These are phyloP conservation scores for Colletotrichum spaethianum DNA, from an alignment of 2,329 filamentous ascomycete genomes.

Conservation along the genomic window DNA sequence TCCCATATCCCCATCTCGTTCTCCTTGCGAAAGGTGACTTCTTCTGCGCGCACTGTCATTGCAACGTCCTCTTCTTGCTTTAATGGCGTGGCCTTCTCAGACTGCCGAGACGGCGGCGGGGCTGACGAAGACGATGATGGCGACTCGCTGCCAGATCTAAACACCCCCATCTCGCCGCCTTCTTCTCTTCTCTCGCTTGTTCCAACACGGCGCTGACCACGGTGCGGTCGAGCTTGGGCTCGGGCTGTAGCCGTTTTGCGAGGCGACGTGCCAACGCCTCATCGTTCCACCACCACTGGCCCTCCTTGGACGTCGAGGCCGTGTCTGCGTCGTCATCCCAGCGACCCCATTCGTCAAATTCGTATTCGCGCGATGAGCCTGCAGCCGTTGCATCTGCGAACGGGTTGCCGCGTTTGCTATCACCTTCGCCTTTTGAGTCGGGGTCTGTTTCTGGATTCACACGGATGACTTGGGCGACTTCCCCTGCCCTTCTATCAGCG, in stretches of 20 bases:
- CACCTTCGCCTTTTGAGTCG: conserved; percentile 12
- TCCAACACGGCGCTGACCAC: conserved; percentile 50
- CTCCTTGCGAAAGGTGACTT: conserved; percentile 65
- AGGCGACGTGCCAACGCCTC: conserved; percentile 62
- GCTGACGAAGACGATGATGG: conserved; percentile 25
- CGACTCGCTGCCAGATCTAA: conserved; percentile 45
- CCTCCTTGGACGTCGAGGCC: background rate
- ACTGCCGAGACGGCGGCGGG: background rate
- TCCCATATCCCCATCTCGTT: conserved; percentile 68
- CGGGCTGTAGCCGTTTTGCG: conserved; percentile 56
- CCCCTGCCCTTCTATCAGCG: conserved; percentile 47
- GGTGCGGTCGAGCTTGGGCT: conserved; percentile 45
- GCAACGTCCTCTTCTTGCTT: conserved; percentile 46
- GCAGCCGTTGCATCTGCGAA: background rate
- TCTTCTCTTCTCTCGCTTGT: conserved; percentile 52
- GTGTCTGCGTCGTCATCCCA: conserved; percentile 42
- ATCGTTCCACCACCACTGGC: conserved; percentile 60
- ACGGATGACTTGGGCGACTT: conserved; percentile 51
- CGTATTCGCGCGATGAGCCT: conserved; percentile 29
- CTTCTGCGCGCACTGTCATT: conserved; percentile 60
- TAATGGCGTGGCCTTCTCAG: background rate
- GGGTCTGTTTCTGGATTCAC: conserved; percentile 42
- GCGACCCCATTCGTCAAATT: conserved; percentile 64
- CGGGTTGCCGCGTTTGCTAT: conserved; percentile 29
- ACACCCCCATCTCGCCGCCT: conserved; percentile 52